These are phyloP conservation scores for Yamadazyma conglobata DNA, from an alignment of 1,139 yeast genomes.

Conservation along the genomic window DNA sequence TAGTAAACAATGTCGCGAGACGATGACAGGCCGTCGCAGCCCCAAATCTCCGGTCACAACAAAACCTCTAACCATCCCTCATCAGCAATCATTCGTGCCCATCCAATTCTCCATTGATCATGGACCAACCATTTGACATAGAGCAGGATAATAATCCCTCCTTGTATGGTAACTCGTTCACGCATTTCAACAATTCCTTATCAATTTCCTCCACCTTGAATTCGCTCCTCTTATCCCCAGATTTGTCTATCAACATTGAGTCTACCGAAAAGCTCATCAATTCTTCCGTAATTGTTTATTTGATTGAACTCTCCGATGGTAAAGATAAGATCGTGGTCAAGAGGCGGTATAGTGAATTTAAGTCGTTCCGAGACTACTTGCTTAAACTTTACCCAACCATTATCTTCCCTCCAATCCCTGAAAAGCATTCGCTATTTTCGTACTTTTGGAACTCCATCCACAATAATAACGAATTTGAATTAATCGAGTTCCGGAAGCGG, in stretches of 20 bases:
- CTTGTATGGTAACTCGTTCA: conserved; percentile 31
- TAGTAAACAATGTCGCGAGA: no score
- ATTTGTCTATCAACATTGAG: conserved; percentile 28
- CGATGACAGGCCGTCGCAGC: no score
- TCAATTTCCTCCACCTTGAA: conserved; percentile 38
- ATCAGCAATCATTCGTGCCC: no score
- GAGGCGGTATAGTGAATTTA: conserved; percentile 55
- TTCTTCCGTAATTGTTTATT: conserved; percentile 40
- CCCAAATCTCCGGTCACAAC: no score
- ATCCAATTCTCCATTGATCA: no score
- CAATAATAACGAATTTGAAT: conserved; percentile 32
- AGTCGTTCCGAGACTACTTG: conserved; percentile 45
- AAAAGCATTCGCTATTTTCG: conserved; percentile 49
- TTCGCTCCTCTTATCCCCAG: conserved; percentile 25
- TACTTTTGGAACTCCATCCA: conserved; percentile 40
- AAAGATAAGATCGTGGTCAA: conserved; percentile 28
- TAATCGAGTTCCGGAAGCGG: conserved; percentile 42
- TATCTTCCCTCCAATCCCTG: conserved; percentile 57
- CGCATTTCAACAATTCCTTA: conserved; percentile 31
- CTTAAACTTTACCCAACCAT: conserved; percentile 47
- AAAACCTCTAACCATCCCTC: no score
- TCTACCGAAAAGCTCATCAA: conserved; percentile 37
- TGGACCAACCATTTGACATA: conserved; percentile 28
- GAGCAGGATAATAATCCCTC: conserved; percentile 51
- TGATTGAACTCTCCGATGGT: conserved; percentile 23